Base-by-base conservation (phyloP, 352 stramenopile genomes). In the Globisporangium orthogonon region DNA sequence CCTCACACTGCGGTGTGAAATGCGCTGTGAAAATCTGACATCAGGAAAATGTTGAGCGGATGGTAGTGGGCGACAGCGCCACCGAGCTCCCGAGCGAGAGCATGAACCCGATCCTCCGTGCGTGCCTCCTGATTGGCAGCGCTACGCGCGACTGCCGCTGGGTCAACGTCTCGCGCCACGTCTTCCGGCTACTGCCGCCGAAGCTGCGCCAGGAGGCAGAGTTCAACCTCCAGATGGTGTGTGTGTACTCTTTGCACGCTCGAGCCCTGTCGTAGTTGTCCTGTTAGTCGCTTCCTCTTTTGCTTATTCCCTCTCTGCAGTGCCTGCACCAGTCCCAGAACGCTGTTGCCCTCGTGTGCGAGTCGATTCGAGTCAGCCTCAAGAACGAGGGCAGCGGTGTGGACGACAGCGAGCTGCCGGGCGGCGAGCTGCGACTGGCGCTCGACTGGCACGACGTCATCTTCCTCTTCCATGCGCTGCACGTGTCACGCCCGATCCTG, bases 191-290 rank as follows among this genome's bases (percentile, higher is more conserved):
- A 23, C 61, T 91, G 33, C 74, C 78, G 0, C 45, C 69, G n/a
- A 69, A 84, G 46, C 53, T 86, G 18, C 65, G 78, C 43, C 78
- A 85, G 54, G 82, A 90, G 46, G 76, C 79, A 6, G 82, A 91
- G 29, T 91, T 91, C 52, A 89, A 82, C 47, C 61, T 91, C 7
- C 82, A 90, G 62, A 89, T 89, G 77, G 82, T 91, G 67, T 18
- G 67, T 18, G 37, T 14, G 56, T 5, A 7, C 15, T 14, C 37
- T 15, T 18, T 0, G n/a, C n/a, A 11, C 29, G 33, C 11, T 43
- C 11, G 11, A 4, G 3, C 37, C 0, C 37, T 43, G 11, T 15
- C 37, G 35, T 37, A 9, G 5, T 37, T 37, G 33, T 37, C 33
- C 35, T 13, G 1, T 41, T 13, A 11, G 9, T 41, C 35, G 10